phyloP scores from a whole-genome alignment of 768 basidiomycete species.

The Suillus luteus region DNA sequence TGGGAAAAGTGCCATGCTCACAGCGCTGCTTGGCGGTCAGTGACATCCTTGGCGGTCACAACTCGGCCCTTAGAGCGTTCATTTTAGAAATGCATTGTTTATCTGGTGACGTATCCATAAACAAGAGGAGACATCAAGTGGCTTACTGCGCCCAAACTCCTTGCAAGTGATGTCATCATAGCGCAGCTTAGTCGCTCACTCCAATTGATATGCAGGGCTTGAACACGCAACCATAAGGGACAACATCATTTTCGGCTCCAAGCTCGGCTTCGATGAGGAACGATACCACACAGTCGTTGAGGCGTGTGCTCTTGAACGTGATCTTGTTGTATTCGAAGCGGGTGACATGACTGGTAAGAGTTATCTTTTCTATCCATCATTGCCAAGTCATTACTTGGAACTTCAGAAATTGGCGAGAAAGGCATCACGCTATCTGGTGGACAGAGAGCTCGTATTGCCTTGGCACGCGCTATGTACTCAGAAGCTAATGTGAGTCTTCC shows the following conservation, averaged over 20 bases:
- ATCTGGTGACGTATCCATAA: constrained; percentile 52
- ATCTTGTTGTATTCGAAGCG: constrained; percentile 70
- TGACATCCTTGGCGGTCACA: constrained; percentile 13
- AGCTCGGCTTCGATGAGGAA: constrained; percentile 56
- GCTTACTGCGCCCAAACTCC: constrained; percentile 72
- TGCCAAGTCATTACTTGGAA: neutral
- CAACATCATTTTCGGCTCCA: constrained; percentile 75
- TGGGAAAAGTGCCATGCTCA: constrained; percentile 66
- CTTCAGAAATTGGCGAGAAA: constrained; percentile 74
- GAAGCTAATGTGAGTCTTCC: constrained; percentile 48
- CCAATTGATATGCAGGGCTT: constrained; percentile 50
- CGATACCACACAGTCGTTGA: constrained; percentile 70
- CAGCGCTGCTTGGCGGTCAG: constrained; percentile 67
- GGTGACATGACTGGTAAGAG: constrained; percentile 72
- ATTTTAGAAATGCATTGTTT: constrained; percentile 58
- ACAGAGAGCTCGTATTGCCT: constrained; percentile 70
- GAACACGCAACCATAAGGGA: constrained; percentile 81
- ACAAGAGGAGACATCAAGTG: constrained; percentile 59
- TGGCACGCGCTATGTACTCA: constrained; percentile 83
- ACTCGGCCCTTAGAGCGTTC: neutral
- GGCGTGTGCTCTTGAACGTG: constrained; percentile 72
- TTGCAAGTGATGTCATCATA: constrained; percentile 39
- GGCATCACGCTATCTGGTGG: constrained; percentile 69
- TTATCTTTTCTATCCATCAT: neutral
- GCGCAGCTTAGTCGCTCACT: constrained; percentile 27